Evolutionary conservation across 2,329 filamentous ascomycete species (phyloP).

Genomic region (Diplodia scrobiculata): DNA sequence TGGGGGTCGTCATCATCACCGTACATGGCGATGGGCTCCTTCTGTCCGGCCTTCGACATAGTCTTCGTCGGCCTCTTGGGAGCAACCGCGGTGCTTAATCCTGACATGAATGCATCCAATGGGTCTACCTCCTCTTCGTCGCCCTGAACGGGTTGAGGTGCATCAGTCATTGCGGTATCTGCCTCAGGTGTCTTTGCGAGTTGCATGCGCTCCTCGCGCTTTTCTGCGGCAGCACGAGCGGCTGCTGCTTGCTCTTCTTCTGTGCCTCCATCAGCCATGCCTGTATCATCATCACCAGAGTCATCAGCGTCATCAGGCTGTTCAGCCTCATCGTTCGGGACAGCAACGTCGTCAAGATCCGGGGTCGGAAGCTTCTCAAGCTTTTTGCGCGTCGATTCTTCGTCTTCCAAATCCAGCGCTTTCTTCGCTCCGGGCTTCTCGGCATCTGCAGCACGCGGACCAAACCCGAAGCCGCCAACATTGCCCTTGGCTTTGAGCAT

Average conservation of each 20-base stretch:
- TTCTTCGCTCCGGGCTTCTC: conserved; percentile 71
- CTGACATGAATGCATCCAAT: conserved; percentile 95
- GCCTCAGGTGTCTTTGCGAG: conserved; percentile 33
- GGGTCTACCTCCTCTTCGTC: conserved; percentile 79
- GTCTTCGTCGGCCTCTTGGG: conserved; percentile 41
- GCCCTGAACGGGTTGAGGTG: conserved; percentile 34
- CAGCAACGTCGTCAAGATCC: conserved; percentile 47
- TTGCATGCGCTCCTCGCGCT: conserved; percentile 66
- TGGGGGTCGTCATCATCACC: conserved; percentile 78
- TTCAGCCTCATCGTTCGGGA: conserved; percentile 52
- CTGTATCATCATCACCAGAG: conserved; percentile 71
- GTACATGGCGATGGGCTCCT: conserved; percentile 78
- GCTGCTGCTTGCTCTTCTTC: conserved; percentile 88
- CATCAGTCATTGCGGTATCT: conserved; percentile 53
- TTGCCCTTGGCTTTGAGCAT: conserved; percentile 69
- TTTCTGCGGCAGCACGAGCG: conserved; percentile 76
- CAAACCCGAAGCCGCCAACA: conserved; percentile 81
- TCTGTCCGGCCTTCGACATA: conserved; percentile 55
- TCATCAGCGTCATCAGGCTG: conserved; percentile 57
- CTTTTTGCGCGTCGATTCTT: conserved; percentile 82
- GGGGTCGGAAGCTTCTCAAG: conserved; percentile 81
- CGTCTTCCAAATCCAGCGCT: conserved; percentile 82
- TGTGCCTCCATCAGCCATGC: conserved; percentile 73
- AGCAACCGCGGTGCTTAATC: conserved; percentile 56
- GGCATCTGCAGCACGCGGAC: conserved; percentile 65